Conservation (phyloP, 768 basidiomycete species). For the Floccularia luteovirens region DNA sequence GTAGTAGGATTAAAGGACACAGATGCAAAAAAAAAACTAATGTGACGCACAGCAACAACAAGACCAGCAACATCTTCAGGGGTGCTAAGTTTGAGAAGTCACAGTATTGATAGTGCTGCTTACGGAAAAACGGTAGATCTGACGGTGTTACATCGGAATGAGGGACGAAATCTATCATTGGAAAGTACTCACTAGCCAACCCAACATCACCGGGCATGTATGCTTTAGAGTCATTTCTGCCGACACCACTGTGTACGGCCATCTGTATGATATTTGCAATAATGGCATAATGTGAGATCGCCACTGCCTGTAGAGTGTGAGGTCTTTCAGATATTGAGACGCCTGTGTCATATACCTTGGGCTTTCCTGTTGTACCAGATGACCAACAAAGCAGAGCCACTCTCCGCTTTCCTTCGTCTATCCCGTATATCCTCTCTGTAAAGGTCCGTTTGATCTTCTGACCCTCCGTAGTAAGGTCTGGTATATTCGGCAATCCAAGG, state of each 20-base stretch:
- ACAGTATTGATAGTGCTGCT: constrained; percentile 16
- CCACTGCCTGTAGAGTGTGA: constrained; percentile 30
- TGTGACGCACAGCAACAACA: constrained; percentile 37
- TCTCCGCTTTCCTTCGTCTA: constrained; percentile 52
- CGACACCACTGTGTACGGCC: constrained; percentile 29
- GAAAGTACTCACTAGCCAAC: constrained; percentile 20
- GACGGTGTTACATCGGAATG: constrained; percentile 6
- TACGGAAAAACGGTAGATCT: constrained; percentile 36
- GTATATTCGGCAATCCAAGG: constrained; percentile 10
- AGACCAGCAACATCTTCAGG: constrained; percentile 32
- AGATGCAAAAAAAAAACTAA: constrained; percentile 2
- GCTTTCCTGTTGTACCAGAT: constrained; percentile 62
- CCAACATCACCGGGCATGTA: constrained; percentile 45
- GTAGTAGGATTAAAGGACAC: constrained; percentile 8
- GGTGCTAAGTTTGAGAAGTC: background rate
- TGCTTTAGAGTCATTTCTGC: constrained; percentile 12
- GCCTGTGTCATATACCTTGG: constrained; percentile 33
- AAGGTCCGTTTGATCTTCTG: constrained; percentile 18
- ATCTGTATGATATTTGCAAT: constrained; percentile 50
- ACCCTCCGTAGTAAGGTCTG: constrained; percentile 18
- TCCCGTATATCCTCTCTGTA: constrained; percentile 31
- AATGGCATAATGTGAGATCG: constrained; percentile 44
- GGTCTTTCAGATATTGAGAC: constrained; percentile 1
- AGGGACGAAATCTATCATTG: constrained; percentile 2
- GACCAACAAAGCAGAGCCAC: constrained; percentile 59